Percentiles rank a stretch among this genome's conserved stretches.
Evolutionary conservation across 23 red algal genomes (phyloP).

Genomic region (Agarophyton chilense): DNA sequence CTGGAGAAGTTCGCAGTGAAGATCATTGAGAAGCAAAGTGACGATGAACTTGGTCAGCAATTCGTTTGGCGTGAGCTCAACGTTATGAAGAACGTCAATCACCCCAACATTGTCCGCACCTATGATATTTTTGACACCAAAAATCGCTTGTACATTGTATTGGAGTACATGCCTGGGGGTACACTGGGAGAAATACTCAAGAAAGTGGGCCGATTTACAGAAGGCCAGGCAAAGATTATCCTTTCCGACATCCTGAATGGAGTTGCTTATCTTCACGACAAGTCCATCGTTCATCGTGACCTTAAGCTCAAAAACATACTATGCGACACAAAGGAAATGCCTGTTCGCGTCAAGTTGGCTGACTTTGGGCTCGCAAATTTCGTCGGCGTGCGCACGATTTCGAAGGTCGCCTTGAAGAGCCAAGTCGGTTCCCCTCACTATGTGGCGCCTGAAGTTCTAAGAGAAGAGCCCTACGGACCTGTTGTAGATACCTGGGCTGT

Average conservation of each 20-base stretch:
- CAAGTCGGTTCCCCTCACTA: conserved; percentile 93
- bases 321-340: conserved; percentile 74
- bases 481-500: conserved; percentile 92
- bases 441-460: conserved; percentile 90
- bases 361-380: conserved; percentile 96
- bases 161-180: conserved; percentile 92
- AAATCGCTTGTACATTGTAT: conserved; percentile 79
- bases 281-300: conserved; percentile 88
- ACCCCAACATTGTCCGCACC: conserved; percentile 82
- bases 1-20: conserved; percentile 93
- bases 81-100: conserved; percentile 84
- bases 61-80: conserved; percentile 88
- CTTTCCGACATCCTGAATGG: conserved; percentile 84
- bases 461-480: conserved; percentile 72
- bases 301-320: conserved; percentile 94
- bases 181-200: conserved; percentile 81
- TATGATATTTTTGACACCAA: conserved; percentile 91
- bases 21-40: conserved; percentile 88
- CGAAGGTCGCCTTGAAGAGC: conserved; percentile 79
- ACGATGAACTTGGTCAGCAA: conserved; percentile 70
- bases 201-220: conserved; percentile 82
- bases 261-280: conserved; percentile 86
- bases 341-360: conserved; percentile 90
- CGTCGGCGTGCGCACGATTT: conserved; percentile 71
- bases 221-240: conserved; percentile 73